Evolutionary conservation across 352 stramenopile genomes (phyloP).

Genomic region (Phytophthora aleatoria): DNA sequence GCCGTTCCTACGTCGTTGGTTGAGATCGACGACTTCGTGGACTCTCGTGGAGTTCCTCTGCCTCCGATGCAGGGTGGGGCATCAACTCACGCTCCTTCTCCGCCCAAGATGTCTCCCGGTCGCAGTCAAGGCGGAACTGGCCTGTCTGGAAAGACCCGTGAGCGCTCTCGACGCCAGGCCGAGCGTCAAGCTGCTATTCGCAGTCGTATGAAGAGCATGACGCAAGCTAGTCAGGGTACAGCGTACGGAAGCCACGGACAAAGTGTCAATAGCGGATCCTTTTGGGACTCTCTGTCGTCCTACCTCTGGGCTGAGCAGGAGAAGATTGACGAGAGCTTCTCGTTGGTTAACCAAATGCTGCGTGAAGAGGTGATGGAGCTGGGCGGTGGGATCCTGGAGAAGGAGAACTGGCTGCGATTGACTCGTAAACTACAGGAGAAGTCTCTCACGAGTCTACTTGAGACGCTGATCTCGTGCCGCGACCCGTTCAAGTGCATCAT

Average conservation of each 20-base stretch:
- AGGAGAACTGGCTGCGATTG: slow-evolving; percentile 88
- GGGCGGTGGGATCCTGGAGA: slow-evolving; percentile 77
- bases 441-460: slow-evolving; percentile 64
- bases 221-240: slow-evolving; percentile 51
- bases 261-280: slow-evolving; percentile 48
- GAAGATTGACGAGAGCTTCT: slow-evolving; percentile 79
- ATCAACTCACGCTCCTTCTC: slow-evolving; percentile 28
- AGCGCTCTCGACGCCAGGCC: slow-evolving; percentile 77
- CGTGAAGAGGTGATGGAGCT: slow-evolving; percentile 75
- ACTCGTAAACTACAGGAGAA: slow-evolving; percentile 75
- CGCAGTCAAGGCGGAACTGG: slow-evolving; percentile 52
- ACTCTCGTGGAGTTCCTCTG: slow-evolving; percentile 78
- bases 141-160: slow-evolving; percentile 75
- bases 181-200: slow-evolving; percentile 84
- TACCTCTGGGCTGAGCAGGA: slow-evolving; percentile 88
- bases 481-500: slow-evolving; percentile 84
- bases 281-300: slow-evolving; percentile 86
- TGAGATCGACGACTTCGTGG: slow-evolving; percentile 90
- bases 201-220: slow-evolving; percentile 84
- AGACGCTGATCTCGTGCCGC: slow-evolving; percentile 75
- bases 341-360: slow-evolving; percentile 78
- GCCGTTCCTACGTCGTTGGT: slow-evolving; percentile 84
- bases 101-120: slow-evolving; percentile 36
- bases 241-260: slow-evolving; percentile 47
- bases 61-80: slow-evolving; percentile 66